Conservation (phyloP, 257 asterid species). For the Nicotiana tabacum region DNA sequence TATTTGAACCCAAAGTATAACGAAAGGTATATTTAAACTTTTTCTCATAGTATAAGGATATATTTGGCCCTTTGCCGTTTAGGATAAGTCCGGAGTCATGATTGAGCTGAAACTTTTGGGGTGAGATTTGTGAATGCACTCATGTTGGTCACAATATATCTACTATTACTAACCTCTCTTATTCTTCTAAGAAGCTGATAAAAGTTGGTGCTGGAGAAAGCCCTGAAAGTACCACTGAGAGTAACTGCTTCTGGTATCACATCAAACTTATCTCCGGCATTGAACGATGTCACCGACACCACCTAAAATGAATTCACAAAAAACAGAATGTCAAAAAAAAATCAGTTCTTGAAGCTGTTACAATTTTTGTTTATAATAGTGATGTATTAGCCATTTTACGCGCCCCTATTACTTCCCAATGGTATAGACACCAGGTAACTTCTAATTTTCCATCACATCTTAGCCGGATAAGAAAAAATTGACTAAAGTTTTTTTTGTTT, state of each 20-base stretch:
- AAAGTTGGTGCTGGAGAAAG: slow-evolving; percentile 65
- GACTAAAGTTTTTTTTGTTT: too few species aligned
- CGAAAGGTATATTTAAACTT: too few species aligned
- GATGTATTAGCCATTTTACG: too few species aligned
- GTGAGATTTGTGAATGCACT: too few species aligned
- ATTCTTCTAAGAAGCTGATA: slow-evolving; percentile 59
- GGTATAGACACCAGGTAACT: too few species aligned
- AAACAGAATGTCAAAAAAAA: neutral
- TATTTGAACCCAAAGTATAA: too few species aligned
- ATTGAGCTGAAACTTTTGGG: neutral
- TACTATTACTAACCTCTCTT: slow-evolving; percentile 54
- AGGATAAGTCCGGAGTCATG: neutral
- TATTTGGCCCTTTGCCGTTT: too few species aligned
- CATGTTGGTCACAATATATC: neutral
- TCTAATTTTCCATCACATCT: too few species aligned
- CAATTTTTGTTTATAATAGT: too few species aligned
- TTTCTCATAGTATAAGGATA: too few species aligned
- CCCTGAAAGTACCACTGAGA: slow-evolving; percentile 81
- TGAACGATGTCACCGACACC: slow-evolving; percentile 65
- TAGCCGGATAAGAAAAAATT: too few species aligned
- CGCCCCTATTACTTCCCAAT: too few species aligned
- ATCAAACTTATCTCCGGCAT: slow-evolving; percentile 47
- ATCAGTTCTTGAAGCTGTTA: neutral
- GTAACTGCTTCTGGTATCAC: slow-evolving; percentile 34
- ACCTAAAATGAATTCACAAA: slow-evolving; percentile 4